Evolutionary conservation across 2,329 filamentous ascomycete species (phyloP).

Genomic region (Fonsecaea erecta): DNA sequence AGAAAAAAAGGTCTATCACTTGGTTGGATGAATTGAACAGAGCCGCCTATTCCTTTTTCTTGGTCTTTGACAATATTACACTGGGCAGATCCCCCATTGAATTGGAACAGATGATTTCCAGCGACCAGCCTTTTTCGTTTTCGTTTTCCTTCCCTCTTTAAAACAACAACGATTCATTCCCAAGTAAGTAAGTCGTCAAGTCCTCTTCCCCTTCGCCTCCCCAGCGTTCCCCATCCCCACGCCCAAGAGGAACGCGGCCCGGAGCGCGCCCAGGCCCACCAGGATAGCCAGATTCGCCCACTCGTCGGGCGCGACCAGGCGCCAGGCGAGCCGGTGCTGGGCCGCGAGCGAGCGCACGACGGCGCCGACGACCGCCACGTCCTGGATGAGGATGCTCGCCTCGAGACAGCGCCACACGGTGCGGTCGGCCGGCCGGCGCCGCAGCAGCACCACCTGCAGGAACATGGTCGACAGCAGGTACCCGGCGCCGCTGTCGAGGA

Average conservation of each 20-base stretch:
- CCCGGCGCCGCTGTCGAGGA: slow-evolving; percentile 14
- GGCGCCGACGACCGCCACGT: slow-evolving; percentile 13
- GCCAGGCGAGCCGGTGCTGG: not conserved
- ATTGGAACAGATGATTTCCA: too few species aligned
- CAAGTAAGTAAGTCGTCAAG: too few species aligned
- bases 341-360: not conserved
- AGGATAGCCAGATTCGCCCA: slow-evolving; percentile 11
- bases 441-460: slow-evolving; percentile 22
- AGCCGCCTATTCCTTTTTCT: not conserved
- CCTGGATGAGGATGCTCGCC: slow-evolving; percentile 16
- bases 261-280: slow-evolving; percentile 1
- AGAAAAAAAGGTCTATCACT: not conserved
- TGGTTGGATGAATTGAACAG: not conserved
- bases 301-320: not conserved
- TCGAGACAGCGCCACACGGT: slow-evolving; percentile 22
- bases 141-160: too few species aligned
- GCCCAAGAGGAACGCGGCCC: slow-evolving; percentile 16
- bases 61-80: too few species aligned
- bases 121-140: too few species aligned
- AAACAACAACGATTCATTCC: too few species aligned
- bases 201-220: not conserved
- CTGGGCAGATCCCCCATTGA: too few species aligned
- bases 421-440: slow-evolving; percentile 7
- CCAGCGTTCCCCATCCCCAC: not conserved
- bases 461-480: slow-evolving; percentile 16